A percentile compares a stretch with the other conserved stretches of the same genome.
phyloP scores from a whole-genome alignment of 208 protist genomes.

The Leishmania amazonensis region DNA sequence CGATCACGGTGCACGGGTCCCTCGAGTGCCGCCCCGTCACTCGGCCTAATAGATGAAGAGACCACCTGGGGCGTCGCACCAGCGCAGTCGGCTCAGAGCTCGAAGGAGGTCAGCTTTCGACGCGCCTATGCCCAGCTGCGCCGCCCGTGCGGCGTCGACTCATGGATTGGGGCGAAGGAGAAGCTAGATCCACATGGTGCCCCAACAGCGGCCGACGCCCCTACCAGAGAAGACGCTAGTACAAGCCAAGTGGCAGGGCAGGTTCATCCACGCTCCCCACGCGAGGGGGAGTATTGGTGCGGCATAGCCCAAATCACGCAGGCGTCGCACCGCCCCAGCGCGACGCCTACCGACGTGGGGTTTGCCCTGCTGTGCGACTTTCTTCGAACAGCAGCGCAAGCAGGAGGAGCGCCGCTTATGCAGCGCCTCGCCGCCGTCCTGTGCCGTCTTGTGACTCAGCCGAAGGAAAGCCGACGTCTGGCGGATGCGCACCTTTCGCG shows the following conservation, averaged over 20 bases:
- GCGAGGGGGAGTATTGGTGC: not conserved
- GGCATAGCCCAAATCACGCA: not conserved
- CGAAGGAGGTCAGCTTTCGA: constrained; percentile 29
- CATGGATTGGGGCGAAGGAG: not conserved
- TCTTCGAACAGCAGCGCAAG: not conserved
- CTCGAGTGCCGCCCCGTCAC: not conserved
- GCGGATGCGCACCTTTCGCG: not conserved
- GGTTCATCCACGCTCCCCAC: constrained; percentile 2
- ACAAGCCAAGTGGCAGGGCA: not conserved
- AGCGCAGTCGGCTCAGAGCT: not conserved
- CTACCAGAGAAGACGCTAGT: not conserved
- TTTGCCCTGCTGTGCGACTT: constrained; percentile 22
- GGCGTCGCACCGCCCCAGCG: too few relatives aligned
- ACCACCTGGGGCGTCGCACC: not conserved
- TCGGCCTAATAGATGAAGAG: not conserved
- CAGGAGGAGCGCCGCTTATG: constrained; percentile 3
- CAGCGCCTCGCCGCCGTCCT: constrained; percentile 14
- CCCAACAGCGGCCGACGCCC: not conserved
- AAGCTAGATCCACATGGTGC: not conserved
- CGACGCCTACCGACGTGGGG: constrained; percentile 15
- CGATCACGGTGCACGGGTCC: not conserved
- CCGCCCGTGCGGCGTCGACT: not conserved
- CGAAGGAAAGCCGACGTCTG: not conserved
- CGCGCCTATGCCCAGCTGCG: constrained; percentile 11
- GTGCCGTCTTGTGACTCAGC: not conserved